Evolutionary conservation across 2,329 filamentous ascomycete species (phyloP), one percentile per base, ranked within the genome.

Genomic region (Aspergillus proliferans): DNA sequence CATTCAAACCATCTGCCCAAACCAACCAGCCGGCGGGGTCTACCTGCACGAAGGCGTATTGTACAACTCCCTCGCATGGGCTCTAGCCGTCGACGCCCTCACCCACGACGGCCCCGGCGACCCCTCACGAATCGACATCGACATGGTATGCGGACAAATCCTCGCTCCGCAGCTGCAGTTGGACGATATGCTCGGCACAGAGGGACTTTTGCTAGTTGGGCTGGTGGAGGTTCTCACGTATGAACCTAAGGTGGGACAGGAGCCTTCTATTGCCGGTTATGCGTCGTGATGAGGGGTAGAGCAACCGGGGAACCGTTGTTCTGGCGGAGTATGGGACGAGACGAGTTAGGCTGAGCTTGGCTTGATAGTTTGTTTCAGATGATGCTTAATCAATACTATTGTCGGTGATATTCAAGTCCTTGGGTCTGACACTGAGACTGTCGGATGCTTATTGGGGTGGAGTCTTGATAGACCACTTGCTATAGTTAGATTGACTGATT

Each of bases 31-130:
- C 0, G 76, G 75, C 2, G 58, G 62, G 0, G 62, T 78, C 43
- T 79, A 77, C 58, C 73, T 70, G 0, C 78, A 81, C 52, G 76
- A 79, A 50, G 72, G 72, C 3, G 65, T 76, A 30, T 63, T 81
- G 39, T 77, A 73, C 54, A 76, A 79, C 51, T 71, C 75, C 0
- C 61, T 80, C 21, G 43, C 59, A 9, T 66, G 57, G 58, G 60
- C 58, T 2, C 57, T 81, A 40, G 62, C 72, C 1, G 62, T 73
- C 8, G 77, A 80, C 60, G 77, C 76, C 14, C 64, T 82, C 49
- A 67, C 57, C 8, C 64, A 80, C 53, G 66, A 67, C 40, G 76
- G 78, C 1, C 74, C 74, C 0, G 76, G 71, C 0, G 50, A 66
- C 18, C 48, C 70, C 2, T 63, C 55, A 1, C 58, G 75, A 3